Percentiles rank a stretch among this genome's conserved stretches.
Evolutionary conservation across 495 filamentous ascomycete species (phyloP).

Genomic region (Aspergillus sparsus): DNA sequence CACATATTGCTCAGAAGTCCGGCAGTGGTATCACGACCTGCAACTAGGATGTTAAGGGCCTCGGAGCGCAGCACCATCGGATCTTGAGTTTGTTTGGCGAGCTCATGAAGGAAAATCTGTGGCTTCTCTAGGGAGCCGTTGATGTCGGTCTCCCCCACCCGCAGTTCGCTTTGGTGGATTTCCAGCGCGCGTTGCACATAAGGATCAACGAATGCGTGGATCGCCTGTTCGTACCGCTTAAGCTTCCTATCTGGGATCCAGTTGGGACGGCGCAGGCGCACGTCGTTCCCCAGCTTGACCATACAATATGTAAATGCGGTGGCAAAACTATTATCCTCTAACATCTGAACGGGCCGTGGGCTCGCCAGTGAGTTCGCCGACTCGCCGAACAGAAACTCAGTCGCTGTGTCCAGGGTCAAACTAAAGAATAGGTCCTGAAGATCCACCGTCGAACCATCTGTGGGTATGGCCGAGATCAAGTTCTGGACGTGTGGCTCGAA

Average conservation of each 20-base stretch:
- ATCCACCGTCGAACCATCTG: slow-evolving; percentile 47
- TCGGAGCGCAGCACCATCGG: slow-evolving; percentile 14
- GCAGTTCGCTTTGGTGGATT: slow-evolving; percentile 14
- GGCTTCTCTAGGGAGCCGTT: neutral
- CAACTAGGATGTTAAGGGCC: slow-evolving; percentile 47
- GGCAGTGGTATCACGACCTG: slow-evolving; percentile 64
- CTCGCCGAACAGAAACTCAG: slow-evolving; percentile 59
- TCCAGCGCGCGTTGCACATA: no score
- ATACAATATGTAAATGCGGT: no score
- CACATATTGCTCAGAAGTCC: slow-evolving; percentile 58
- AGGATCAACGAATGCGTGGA: no score
- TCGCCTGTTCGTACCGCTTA: no score
- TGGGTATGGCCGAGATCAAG: slow-evolving; percentile 40
- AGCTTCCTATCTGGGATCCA: no score
- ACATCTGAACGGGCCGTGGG: slow-evolving; percentile 2
- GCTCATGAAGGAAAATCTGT: slow-evolving; percentile 19
- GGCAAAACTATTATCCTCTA: no score
- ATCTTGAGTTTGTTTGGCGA: slow-evolving; percentile 20
- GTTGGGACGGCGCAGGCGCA: no score
- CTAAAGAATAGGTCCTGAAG: slow-evolving; percentile 53
- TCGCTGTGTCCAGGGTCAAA: slow-evolving; percentile 60
- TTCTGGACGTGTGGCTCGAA: slow-evolving; percentile 54
- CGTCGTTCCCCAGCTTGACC: no score
- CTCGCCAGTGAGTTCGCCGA: slow-evolving; percentile 27
- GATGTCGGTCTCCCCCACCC: no score